Base-by-base conservation (phyloP, 1,284 basidiomycete species). In the Schizophyllum commune region DNA sequence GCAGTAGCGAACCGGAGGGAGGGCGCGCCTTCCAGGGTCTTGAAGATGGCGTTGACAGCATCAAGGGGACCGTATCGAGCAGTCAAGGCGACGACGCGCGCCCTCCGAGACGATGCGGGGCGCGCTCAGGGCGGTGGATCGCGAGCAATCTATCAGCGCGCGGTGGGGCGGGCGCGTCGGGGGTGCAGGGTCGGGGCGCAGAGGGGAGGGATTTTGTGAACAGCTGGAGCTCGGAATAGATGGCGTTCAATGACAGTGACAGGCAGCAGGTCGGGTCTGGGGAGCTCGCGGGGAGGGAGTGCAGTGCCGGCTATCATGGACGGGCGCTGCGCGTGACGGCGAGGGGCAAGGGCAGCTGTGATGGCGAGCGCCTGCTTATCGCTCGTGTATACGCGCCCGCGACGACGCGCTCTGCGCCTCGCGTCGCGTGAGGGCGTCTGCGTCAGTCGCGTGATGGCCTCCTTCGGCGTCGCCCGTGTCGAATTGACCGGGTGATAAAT, bases 181-280 rank as follows among this genome's bases (percentile, higher is more conserved):
- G 5, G 64, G 59, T 6, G 61, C 63, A 11, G 64, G 64, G 15
- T 27, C 20, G 17, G 64, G 62, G 54, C 32, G 57, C 27, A 54
- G 61, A 22, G 63, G 62, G 62, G 64, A 63, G n/a, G 62, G 64
- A 54, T 63, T 63, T 21, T 62, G 62, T 34, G 39, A 65, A 51
- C 20, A 32, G 22, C 54, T 63, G 51, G 27, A 27, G 27, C 27
- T 27, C 27, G 39, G 13, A 47, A 47, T 47, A 17, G 39, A 13
- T 3, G 9, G 17, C 17, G 9, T 47, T 47, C 9, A 17, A 47
- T 11, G 17, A 17, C 39, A 47, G n/a, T 47, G 39, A 47, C 39
- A 47, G 39, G 39, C 39, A 47, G 39, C 39, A 17, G 17, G 17
- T 47, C 27, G 27, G 27, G 27, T 27, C 27, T 27, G 27, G 27